Percentiles rank a stretch among this genome's conserved stretches.
phyloP scores from a whole-genome alignment of 2,329 filamentous ascomycete genomes.

The Fusarium duplospermum region DNA sequence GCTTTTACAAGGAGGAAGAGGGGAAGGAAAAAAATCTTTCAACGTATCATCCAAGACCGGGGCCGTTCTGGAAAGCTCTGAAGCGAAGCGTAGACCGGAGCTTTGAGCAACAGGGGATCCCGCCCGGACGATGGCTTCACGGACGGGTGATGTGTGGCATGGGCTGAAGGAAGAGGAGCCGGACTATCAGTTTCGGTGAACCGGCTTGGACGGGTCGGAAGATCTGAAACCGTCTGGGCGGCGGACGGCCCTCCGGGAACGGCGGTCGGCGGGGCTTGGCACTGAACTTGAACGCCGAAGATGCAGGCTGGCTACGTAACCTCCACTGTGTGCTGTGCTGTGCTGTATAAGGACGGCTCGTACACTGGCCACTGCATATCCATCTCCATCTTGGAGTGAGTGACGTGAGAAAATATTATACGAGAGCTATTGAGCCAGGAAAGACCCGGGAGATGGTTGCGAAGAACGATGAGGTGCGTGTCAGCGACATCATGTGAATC shows the following conservation, averaged over 20 bases:
- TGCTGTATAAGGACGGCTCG: not conserved
- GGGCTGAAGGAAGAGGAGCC: conserved; percentile 2
- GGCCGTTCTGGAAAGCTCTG: not conserved
- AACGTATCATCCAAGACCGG: not conserved
- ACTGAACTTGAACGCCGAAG: not conserved
- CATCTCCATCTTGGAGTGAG: not conserved
- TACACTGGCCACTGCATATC: not conserved
- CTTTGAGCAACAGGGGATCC: not conserved
- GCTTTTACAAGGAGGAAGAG: conserved; percentile 9
- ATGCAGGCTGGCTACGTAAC: conserved; percentile 22
- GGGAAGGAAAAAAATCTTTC: conserved; percentile 15
- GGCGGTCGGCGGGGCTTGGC: conserved; percentile 9
- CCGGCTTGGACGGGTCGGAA: not conserved
- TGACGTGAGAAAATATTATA: conserved; percentile 28
- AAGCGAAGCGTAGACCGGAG: not conserved
- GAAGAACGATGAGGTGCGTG: conserved; percentile 30
- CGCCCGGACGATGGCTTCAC: not conserved
- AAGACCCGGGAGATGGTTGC: not conserved
- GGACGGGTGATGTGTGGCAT: not conserved
- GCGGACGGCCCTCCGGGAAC: conserved; percentile 3
- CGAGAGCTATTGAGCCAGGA: not conserved
- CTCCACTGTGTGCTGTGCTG: not conserved
- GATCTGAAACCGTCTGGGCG: conserved; percentile 28
- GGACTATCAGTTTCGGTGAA: not conserved
- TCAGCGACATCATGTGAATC: conserved; percentile 37